phyloP scores from a whole-genome alignment of 441 rosid genomes.

The Pelargonium fulgidum region DNA sequence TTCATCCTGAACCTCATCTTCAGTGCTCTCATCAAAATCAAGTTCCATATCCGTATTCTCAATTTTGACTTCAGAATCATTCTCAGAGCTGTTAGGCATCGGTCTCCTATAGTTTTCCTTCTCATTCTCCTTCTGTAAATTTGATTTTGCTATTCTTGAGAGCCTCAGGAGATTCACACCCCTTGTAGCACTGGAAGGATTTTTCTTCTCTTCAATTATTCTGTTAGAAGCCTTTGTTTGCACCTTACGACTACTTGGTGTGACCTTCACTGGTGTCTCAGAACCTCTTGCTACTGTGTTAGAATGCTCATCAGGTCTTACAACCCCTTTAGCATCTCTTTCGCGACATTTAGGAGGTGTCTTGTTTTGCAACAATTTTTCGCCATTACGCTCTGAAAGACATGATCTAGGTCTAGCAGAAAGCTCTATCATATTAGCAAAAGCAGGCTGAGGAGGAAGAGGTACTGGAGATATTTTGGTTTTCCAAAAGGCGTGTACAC shows the following conservation, averaged over 20 bases:
- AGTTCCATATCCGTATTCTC: constrained; percentile 97
- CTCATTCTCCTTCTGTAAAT: constrained; percentile 87
- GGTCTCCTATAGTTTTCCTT: constrained; percentile 93
- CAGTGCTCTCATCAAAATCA: constrained; percentile 76
- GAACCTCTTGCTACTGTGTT: constrained; percentile 40
- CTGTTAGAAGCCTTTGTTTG: constrained; percentile 50
- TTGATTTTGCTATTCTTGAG: constrained; percentile 85
- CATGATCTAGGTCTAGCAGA: constrained; percentile 49
- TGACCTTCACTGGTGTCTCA: constrained; percentile 60
- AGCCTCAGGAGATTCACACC: constrained; percentile 77
- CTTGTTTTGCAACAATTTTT: constrained; percentile 50
- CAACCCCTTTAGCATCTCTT: constrained; percentile 58
- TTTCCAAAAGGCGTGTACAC: constrained; percentile 86
- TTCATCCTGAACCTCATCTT: constrained; percentile 78
- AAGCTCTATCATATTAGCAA: constrained; percentile 67
- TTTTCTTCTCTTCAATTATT: constrained; percentile 58
- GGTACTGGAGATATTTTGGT: constrained; percentile 43
- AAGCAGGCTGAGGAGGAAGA: constrained; percentile 84
- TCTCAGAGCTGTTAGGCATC: constrained; percentile 60
- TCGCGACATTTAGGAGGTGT: constrained; percentile 69
- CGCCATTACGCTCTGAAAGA: constrained; percentile 70
- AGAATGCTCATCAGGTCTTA: constrained; percentile 60
- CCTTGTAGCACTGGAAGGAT: constrained; percentile 50
- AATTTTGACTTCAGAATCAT: constrained; percentile 79
- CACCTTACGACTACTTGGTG: constrained; percentile 46